Evolutionary conservation across 805 yeast species (phyloP), one percentile per base, ranked within the genome.

Genomic region (Wickerhamiella sorbophila): DNA sequence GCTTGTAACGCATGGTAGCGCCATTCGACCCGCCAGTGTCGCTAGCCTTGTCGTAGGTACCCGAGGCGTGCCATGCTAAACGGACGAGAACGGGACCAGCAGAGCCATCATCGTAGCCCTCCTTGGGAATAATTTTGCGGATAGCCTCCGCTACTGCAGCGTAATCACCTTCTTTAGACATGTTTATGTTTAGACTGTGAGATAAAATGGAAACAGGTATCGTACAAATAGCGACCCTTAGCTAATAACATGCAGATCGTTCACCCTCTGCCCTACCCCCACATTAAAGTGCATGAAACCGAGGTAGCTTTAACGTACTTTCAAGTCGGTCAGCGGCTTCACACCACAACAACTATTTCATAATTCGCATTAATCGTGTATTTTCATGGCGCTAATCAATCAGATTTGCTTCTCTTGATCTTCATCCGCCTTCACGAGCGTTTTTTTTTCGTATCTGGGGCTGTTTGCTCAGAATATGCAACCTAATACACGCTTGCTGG

Each of bases 51-150:
- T 82, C 84, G 59, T 68, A 85, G 16, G 91, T 81, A 29, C 93
- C 94, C 44, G 83, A 72, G 29, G 79, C 72, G 57, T 84, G 94
- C 94, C 94, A 84, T 21, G 94, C 80, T 42, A 82, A 68, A 52
- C 94, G 74, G 19, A 84, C 74, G 33, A 84, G 63, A 14, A 79
- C 74, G 8, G 94, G 95, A 1, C 87, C 79, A 20, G 77, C 74
- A 3, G 79, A 72, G 4, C 81, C 81, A 54, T 75, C 79, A 52
- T 76, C 82, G 55, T 67, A 71, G 40, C 64, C 77, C 45, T 67
- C 71, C 29, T 64, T 60, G 36, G 65, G 65, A 36, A 64, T 50
- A 22, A 65, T 53, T 31, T 53, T 48, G 17, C 49, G 40, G 32
- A 64, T 60, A 6, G 63, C 62, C 39, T 60, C 57, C 19, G 61